phyloP scores from a whole-genome alignment of 2,329 filamentous ascomycete genomes.

The Ophiostoma montium region DNA sequence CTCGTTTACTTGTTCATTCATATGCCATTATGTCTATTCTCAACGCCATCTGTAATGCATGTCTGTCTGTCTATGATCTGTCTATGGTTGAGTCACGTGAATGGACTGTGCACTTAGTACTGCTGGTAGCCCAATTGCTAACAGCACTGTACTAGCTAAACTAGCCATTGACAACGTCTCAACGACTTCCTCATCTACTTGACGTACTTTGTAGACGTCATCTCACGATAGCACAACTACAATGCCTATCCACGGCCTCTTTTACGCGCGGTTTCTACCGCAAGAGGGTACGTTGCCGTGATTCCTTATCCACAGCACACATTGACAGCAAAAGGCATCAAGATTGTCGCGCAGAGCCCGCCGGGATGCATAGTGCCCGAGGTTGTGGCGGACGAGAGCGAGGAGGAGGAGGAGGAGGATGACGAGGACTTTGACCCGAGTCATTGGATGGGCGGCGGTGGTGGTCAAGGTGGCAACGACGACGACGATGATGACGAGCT shows the following conservation, averaged over 20 bases:
- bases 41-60: too few species aligned
- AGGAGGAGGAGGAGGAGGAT: conserved; percentile 1
- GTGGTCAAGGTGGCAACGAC: background rate
- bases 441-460: background rate
- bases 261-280: conserved; percentile 55
- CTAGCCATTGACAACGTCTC: too few species aligned
- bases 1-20: too few species aligned
- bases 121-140: too few species aligned
- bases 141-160: too few species aligned
- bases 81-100: too few species aligned
- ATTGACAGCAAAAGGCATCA: conserved; percentile 32
- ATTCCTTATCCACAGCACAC: background rate
- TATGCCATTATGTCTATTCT: too few species aligned
- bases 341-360: conserved; percentile 48
- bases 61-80: too few species aligned
- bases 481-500: background rate
- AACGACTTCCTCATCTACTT: too few species aligned
- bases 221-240: background rate
- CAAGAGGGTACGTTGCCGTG: conserved; percentile 41
- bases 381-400: conserved; percentile 12
- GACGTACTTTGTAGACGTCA: too few species aligned
- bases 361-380: conserved; percentile 45
- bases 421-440: background rate
- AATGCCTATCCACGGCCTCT: conserved; percentile 54
- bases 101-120: too few species aligned